Percentiles rank a stretch among this genome's conserved stretches.
These are phyloP conservation scores for Trichoderma asperellum DNA, from an alignment of 2,329 filamentous ascomycete genomes.

Conservation along the genomic window DNA sequence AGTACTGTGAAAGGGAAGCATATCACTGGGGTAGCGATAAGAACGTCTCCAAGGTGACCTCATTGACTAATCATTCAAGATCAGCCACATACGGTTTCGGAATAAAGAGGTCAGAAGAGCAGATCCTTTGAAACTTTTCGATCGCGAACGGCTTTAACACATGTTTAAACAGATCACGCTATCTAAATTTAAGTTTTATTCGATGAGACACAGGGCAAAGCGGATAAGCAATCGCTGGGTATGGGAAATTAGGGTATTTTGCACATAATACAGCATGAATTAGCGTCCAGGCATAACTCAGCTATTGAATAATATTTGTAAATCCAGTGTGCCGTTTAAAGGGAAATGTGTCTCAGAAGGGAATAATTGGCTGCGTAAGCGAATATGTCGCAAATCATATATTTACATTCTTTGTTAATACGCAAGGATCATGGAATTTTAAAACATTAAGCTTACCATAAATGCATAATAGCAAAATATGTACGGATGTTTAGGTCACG, in stretches of 20 bases:
- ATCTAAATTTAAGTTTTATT: neutral
- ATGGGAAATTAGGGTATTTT: neutral
- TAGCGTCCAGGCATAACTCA: too few species aligned
- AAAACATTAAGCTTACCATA: too few species aligned
- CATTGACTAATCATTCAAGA: neutral
- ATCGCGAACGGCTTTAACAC: neutral
- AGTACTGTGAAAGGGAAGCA: neutral
- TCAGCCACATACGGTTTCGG: constrained; percentile 5
- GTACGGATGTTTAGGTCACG: neutral
- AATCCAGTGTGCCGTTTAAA: neutral
- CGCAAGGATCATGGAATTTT: too few species aligned
- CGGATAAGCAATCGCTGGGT: neutral
- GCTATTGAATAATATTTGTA: too few species aligned
- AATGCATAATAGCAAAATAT: neutral
- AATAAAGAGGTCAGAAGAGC: neutral
- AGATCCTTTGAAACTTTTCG: neutral
- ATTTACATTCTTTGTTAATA: neutral
- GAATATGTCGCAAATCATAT: neutral
- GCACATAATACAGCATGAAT: too few species aligned
- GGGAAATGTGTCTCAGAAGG: neutral
- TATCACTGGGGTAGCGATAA: neutral
- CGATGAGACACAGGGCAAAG: neutral
- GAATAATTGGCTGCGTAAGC: neutral
- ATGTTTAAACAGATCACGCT: neutral
- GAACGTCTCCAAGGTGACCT: neutral